Evolutionary conservation across 1,284 basidiomycete genomes (phyloP).

Genomic region (Tylopilus orsonianus): DNA sequence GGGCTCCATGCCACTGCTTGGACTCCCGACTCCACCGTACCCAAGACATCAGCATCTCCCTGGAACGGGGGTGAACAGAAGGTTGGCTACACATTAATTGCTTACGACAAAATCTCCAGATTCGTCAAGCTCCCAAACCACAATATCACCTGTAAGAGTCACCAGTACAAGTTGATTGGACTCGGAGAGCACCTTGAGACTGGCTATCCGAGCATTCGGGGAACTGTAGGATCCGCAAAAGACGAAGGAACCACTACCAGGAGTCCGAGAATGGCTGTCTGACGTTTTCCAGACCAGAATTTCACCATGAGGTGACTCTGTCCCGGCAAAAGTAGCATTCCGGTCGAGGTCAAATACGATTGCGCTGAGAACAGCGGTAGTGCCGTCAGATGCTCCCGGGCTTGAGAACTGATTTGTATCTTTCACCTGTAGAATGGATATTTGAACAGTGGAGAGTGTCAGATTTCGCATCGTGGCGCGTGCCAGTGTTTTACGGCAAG

Average conservation of each 20-base stretch:
- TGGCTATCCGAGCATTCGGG: conserved; percentile 48
- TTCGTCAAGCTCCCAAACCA: conserved; percentile 59
- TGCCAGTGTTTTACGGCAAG: background rate
- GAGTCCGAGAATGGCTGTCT: conserved; percentile 13
- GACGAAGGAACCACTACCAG: conserved; percentile 18
- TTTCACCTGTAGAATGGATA: conserved; percentile 18
- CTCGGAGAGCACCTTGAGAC: conserved; percentile 68
- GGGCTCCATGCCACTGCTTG: conserved; percentile 86
- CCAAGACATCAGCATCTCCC: conserved; percentile 65
- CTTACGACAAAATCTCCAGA: conserved; percentile 43
- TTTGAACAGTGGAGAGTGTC: conserved; percentile 20
- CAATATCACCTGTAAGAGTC: conserved; percentile 77
- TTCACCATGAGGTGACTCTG: conserved; percentile 60
- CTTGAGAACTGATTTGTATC: conserved; percentile 45
- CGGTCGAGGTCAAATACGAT: conserved; percentile 71
- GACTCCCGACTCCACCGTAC: conserved; percentile 85
- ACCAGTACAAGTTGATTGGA: conserved; percentile 61
- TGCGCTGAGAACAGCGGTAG: conserved; percentile 40
- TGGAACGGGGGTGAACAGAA: conserved; percentile 10
- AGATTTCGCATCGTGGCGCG: conserved; percentile 32
- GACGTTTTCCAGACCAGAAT: conserved; percentile 60
- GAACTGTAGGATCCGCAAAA: conserved; percentile 32
- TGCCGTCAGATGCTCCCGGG: conserved; percentile 30
- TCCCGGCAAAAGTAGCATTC: conserved; percentile 57
- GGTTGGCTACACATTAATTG: background rate